Evolutionary conservation across 176 grass and related monocot species (phyloP).

Genomic region (Dendrocalamus sinicus): DNA sequence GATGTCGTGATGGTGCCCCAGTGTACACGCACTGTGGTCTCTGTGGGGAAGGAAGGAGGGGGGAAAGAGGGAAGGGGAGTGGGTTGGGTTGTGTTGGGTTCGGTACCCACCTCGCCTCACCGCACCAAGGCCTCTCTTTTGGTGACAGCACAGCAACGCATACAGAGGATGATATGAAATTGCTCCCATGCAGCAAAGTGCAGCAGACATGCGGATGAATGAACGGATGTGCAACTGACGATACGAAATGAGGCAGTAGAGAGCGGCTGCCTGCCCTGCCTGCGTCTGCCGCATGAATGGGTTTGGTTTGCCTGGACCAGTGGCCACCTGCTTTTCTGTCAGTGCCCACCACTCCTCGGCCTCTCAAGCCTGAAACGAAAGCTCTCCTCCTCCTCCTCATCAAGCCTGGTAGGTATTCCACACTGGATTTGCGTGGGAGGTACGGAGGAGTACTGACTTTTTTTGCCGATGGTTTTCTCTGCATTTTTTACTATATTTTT

Average conservation of each 20-base stretch:
- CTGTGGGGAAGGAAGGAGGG: neutral
- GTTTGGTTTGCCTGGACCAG: slow-evolving; percentile 10
- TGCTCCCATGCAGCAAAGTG: neutral
- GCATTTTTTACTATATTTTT: too few relatives aligned
- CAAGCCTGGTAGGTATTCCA: too few relatives aligned
- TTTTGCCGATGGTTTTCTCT: too few relatives aligned
- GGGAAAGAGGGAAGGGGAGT: neutral
- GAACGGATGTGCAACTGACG: neutral
- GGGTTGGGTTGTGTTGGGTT: slow-evolving; percentile 43
- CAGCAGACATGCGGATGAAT: slow-evolving; percentile 13
- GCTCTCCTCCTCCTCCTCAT: too few relatives aligned
- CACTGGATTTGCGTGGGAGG: too few relatives aligned
- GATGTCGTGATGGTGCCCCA: neutral
- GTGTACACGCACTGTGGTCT: neutral
- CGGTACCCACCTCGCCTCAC: slow-evolving; percentile 18
- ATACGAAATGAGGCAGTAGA: neutral
- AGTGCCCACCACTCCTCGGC: neutral
- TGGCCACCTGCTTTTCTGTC: slow-evolving; percentile 27
- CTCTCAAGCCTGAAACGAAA: neutral
- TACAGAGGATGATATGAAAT: too few relatives aligned
- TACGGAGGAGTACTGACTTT: too few relatives aligned
- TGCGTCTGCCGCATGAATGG: neutral
- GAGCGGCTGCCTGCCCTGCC: too few relatives aligned
- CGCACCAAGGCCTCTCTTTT: neutral
- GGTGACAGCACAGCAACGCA: neutral